phyloP scores from a whole-genome alignment of 345 rosid genomes.

The Corchorus capsularis region DNA sequence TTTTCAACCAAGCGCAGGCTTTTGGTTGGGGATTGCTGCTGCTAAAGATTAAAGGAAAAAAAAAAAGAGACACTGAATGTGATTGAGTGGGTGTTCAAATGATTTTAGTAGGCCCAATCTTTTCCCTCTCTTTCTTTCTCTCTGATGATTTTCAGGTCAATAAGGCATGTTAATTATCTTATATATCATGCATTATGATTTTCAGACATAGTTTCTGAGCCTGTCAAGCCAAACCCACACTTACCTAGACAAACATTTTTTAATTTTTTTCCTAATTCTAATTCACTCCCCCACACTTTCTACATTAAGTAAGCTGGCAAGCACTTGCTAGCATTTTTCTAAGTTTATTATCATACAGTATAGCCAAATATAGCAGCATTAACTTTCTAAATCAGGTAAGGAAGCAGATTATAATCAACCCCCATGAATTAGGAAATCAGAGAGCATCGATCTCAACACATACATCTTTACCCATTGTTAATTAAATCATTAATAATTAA shows the following conservation, averaged over 20 bases:
- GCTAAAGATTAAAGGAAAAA: slow-evolving; percentile 13
- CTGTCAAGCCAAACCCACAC: slow-evolving; percentile 8
- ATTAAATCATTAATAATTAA: not conserved
- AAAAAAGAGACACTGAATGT: slow-evolving; percentile 36
- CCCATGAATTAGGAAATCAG: not conserved
- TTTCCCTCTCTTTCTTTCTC: not conserved
- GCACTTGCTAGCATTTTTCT: slow-evolving; percentile 3
- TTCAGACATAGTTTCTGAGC: not conserved
- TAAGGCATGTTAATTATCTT: not conserved
- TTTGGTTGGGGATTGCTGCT: slow-evolving; percentile 33
- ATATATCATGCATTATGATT: not conserved
- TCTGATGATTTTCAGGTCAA: slow-evolving; percentile 19
- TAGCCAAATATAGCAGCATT: slow-evolving; percentile 1
- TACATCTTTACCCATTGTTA: not conserved
- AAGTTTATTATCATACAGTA: not conserved
- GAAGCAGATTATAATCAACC: not conserved
- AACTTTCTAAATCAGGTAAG: slow-evolving; percentile 12
- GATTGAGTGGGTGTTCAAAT: slow-evolving; percentile 41
- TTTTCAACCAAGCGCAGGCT: slow-evolving; percentile 17
- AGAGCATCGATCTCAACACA: slow-evolving; percentile 9
- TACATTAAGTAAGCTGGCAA: slow-evolving; percentile 14
- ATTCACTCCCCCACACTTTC: not conserved
- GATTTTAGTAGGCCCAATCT: slow-evolving; percentile 30
- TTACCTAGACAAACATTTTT: not conserved
- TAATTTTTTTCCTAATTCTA: not conserved